Percentiles rank a stretch among this genome's conserved stretches.
phyloP scores from a whole-genome alignment of 2,329 filamentous ascomycete species.

The Stromatinia cepivora region DNA sequence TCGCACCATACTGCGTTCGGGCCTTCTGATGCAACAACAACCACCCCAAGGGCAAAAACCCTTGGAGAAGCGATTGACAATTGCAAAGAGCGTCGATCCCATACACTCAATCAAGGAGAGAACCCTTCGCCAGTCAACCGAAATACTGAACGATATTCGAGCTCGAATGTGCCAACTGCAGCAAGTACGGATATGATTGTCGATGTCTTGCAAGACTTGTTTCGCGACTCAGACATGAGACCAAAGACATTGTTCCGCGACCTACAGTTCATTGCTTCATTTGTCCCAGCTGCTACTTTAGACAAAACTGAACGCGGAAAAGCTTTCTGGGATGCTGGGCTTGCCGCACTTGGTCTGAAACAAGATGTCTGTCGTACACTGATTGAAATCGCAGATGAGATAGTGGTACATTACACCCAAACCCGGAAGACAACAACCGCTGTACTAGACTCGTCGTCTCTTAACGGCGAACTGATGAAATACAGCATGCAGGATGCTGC shows the following conservation, averaged over 20 bases:
- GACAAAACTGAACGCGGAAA: conserved; percentile 67
- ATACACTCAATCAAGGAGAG: conserved; percentile 49
- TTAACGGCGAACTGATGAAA: conserved; percentile 50
- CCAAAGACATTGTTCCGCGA: conserved; percentile 81
- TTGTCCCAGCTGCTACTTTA: conserved; percentile 60
- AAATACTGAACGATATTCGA: conserved; percentile 72
- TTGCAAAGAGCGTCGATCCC: conserved; percentile 65
- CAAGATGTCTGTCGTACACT: conserved; percentile 72
- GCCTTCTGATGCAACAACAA: conserved; percentile 31
- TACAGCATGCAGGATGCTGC: conserved; percentile 79
- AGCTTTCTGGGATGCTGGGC: conserved; percentile 78
- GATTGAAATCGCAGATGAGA: conserved; percentile 66
- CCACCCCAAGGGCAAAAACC: conserved; percentile 46
- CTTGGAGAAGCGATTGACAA: conserved; percentile 70
- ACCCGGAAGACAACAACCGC: conserved; percentile 50
- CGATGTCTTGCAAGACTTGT: conserved; percentile 64
- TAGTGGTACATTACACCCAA: conserved; percentile 67
- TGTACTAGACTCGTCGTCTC: conserved; percentile 39
- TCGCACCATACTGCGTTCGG: conserved; percentile 39
- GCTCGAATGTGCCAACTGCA: conserved; percentile 48
- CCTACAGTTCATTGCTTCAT: conserved; percentile 70
- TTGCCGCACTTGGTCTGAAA: conserved; percentile 87
- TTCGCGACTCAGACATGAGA: conserved; percentile 67
- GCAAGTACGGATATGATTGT: conserved; percentile 55
- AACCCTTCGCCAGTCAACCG: conserved; percentile 69